Base-by-base conservation (phyloP, 257 asterid species). In the Leonotis leonurus region DNA sequence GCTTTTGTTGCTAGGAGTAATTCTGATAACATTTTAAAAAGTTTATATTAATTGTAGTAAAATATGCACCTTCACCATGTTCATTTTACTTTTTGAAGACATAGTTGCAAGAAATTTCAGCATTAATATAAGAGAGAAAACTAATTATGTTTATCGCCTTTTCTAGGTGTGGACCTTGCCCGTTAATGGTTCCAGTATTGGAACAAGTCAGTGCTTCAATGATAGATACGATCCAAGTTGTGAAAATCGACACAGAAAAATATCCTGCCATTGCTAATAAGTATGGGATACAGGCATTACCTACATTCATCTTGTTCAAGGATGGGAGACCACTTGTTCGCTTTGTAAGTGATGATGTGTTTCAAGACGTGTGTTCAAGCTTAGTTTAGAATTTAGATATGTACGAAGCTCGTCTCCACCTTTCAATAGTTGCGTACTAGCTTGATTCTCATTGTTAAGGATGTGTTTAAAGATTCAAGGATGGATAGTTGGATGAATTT, bases 141-240 rank as follows among this genome's bases (percentile, higher is more conserved):
- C 39, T 51, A 3, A 71, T 62, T 33, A 18, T 7, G 52, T 21
- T 20, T 53, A 40, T 44, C 20, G n/a, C 37, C 16, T 56, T 45
- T 75, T 72, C 57, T 73, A 87, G 95, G 95, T 87, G 96, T 41
- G 96, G 96, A 46, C 96, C 96, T 46, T 87, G 96, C 80, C 94
- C 81, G 74, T 72, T 77, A 44, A 87, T 87, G 94, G 84, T 71
- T 67, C 94, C 90, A 65, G 60, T 87, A 53, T 83, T 87, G 57
- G 77, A 85, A 1, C 80, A 83, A 73, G 90, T 87, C 17, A 69
- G 87, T 48, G 37, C 75, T 35, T 72, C 80, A 4, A 57, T 87
- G 88, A 68, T 64, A 63, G 87, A 85, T 64, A 78, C 79, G 80
- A 75, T 87, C 66, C 85, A 75, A 70, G 76, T 87, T 33, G 91